These are phyloP conservation scores for Fusarium luffae DNA, from an alignment of 2,329 filamentous ascomycete genomes.

Conservation along the genomic window DNA sequence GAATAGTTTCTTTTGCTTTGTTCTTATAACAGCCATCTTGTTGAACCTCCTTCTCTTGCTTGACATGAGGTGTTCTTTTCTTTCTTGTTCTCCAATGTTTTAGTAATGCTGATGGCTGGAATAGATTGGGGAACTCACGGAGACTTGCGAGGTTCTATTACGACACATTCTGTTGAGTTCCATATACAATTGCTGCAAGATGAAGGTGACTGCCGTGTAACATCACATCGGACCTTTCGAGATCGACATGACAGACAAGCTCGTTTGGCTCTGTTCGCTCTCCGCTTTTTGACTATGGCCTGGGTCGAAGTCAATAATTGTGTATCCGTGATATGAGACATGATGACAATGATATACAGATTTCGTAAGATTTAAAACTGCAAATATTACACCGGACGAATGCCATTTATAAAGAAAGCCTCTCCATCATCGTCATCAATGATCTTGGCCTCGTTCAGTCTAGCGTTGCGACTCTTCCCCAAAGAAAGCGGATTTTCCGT, in stretches of 20 bases:
- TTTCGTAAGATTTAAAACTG: neutral
- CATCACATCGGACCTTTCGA: constrained; percentile 19
- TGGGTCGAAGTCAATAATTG: neutral
- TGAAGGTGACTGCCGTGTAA: constrained; percentile 10
- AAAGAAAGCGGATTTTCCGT: neutral
- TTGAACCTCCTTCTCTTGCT: neutral
- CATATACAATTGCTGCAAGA: constrained; percentile 17
- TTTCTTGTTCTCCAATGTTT: neutral
- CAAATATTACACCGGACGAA: neutral
- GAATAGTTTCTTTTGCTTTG: neutral
- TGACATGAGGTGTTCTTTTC: neutral
- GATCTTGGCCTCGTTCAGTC: neutral
- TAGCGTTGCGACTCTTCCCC: neutral
- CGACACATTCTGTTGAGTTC: constrained; percentile 4
- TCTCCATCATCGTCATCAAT: neutral
- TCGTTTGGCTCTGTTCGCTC: neutral
- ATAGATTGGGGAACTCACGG: neutral
- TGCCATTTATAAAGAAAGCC: neutral
- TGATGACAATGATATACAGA: neutral
- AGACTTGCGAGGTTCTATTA: neutral
- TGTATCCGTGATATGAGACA: neutral
- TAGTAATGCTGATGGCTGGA: no score
- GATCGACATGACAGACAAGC: constrained; percentile 8
- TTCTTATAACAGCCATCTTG: neutral
- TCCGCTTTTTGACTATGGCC: neutral